phyloP scores from a whole-genome alignment of 805 yeast species.

The Vanderwaltozyma verrucispora region DNA sequence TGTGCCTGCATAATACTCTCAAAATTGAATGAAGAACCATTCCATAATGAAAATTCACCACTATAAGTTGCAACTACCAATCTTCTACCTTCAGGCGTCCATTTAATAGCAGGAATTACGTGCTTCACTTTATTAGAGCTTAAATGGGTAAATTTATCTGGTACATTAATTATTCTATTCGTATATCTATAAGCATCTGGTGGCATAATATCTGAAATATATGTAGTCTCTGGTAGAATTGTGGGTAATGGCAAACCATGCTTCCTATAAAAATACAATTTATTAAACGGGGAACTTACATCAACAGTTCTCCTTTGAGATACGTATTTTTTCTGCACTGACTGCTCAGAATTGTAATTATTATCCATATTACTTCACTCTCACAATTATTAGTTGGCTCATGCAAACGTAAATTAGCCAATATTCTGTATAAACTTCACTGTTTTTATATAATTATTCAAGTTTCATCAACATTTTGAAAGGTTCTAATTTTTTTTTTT shows the following conservation, averaged over 20 bases:
- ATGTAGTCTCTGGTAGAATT: constrained; percentile 25
- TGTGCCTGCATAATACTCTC: constrained; percentile 99
- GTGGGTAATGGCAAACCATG: constrained; percentile 22
- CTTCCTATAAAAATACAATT: constrained; percentile 18
- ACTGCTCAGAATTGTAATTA: constrained; percentile 4
- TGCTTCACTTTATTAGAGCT: constrained; percentile 87
- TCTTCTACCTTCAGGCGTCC: constrained; percentile 96
- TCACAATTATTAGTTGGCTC: too few relatives aligned
- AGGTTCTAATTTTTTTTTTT: too few relatives aligned
- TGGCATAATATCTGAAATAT: constrained; percentile 22
- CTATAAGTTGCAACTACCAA: constrained; percentile 80
- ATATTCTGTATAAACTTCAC: too few relatives aligned
- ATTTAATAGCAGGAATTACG: constrained; percentile 77
- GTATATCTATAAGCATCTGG: constrained; percentile 18
- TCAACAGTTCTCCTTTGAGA: constrained; percentile 28
- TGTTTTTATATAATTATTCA: too few relatives aligned
- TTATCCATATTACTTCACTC: too few relatives aligned
- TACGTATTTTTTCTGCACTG: constrained; percentile 19
- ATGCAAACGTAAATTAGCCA: too few relatives aligned
- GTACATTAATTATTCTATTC: constrained; percentile 42
- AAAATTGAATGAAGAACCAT: constrained; percentile 87
- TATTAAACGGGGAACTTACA: constrained; percentile 24
- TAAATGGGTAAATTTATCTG: constrained; percentile 79
- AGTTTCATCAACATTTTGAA: too few relatives aligned
- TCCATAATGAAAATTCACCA: constrained; percentile 97